These are phyloP conservation scores for Fusarium chaquense DNA, from an alignment of 2,329 filamentous ascomycete species.

Conservation along the genomic window DNA sequence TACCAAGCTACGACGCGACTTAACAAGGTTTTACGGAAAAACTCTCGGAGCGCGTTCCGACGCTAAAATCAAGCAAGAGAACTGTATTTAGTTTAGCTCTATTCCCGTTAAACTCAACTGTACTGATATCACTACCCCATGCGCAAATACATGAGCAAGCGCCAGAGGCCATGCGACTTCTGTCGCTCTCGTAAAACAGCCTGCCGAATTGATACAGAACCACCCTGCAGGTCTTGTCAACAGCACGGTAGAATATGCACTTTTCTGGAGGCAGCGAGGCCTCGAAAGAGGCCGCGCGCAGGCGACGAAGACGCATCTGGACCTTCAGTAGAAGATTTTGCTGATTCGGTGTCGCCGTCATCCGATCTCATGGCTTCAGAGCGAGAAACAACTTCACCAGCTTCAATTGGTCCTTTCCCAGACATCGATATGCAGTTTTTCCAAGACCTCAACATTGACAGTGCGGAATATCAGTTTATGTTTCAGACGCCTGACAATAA, in stretches of 20 bases:
- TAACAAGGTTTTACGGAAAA: too few species aligned
- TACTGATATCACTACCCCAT: background rate
- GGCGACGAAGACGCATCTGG: background rate
- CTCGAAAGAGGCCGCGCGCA: slow-evolving; percentile 1
- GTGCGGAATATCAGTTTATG: slow-evolving; percentile 4
- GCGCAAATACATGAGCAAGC: slow-evolving; percentile 23
- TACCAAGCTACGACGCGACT: too few species aligned
- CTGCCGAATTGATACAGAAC: background rate
- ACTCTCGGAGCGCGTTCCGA: too few species aligned
- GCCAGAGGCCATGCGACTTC: slow-evolving; percentile 15
- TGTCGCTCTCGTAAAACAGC: background rate
- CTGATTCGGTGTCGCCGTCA: too few species aligned
- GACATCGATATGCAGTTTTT: slow-evolving; percentile 1
- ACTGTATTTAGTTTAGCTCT: too few species aligned
- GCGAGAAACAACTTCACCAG: too few species aligned
- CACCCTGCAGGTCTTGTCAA: background rate
- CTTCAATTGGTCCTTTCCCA: too few species aligned
- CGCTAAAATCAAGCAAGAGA: too few species aligned
- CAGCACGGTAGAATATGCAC: slow-evolving; percentile 1
- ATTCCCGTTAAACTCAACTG: too few species aligned
- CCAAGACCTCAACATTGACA: background rate
- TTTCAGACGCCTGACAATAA: background rate
- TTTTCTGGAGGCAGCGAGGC: background rate
- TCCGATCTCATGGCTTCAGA: too few species aligned
- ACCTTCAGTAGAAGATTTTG: too few species aligned